A percentile compares a stretch with the other conserved stretches of the same genome.
phyloP scores from a whole-genome alignment of 768 basidiomycete genomes.

The Lactifluus rugatus region DNA sequence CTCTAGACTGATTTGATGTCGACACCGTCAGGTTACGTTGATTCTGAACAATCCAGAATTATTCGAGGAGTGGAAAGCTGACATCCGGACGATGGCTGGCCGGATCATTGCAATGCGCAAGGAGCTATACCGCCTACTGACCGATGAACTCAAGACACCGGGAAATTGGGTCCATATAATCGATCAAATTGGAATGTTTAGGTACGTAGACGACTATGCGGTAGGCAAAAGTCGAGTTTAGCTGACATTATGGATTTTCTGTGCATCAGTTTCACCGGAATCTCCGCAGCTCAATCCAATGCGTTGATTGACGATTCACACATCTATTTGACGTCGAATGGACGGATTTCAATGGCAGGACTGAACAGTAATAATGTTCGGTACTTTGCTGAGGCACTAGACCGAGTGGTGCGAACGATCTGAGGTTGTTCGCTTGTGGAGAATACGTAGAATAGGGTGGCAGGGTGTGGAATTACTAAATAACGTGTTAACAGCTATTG shows the following conservation, averaged over 20 bases:
- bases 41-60: slow-evolving; percentile 69
- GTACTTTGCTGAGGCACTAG: slow-evolving; percentile 64
- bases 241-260: slow-evolving; percentile 16
- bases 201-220: slow-evolving; percentile 35
- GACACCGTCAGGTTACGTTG: slow-evolving; percentile 47
- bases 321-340: slow-evolving; percentile 79
- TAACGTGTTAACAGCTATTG: background rate
- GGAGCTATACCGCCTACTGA: slow-evolving; percentile 64
- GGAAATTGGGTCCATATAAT: slow-evolving; percentile 95
- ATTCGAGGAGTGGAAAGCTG: slow-evolving; percentile 82
- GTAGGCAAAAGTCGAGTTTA: background rate
- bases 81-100: slow-evolving; percentile 87
- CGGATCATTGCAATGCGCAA: slow-evolving; percentile 89
- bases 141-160: slow-evolving; percentile 73
- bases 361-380: slow-evolving; percentile 71
- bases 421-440: background rate
- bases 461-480: background rate
- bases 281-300: slow-evolving; percentile 56
- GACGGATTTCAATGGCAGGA: slow-evolving; percentile 92
- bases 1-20: background rate
- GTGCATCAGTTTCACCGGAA: slow-evolving; percentile 66
- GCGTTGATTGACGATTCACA: slow-evolving; percentile 63
- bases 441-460: background rate
- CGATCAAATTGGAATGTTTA: slow-evolving; percentile 97
- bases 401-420: slow-evolving; percentile 50